These are phyloP conservation scores for Leishmania mexicana DNA, from an alignment of 208 protist species.

Conservation along the genomic window DNA sequence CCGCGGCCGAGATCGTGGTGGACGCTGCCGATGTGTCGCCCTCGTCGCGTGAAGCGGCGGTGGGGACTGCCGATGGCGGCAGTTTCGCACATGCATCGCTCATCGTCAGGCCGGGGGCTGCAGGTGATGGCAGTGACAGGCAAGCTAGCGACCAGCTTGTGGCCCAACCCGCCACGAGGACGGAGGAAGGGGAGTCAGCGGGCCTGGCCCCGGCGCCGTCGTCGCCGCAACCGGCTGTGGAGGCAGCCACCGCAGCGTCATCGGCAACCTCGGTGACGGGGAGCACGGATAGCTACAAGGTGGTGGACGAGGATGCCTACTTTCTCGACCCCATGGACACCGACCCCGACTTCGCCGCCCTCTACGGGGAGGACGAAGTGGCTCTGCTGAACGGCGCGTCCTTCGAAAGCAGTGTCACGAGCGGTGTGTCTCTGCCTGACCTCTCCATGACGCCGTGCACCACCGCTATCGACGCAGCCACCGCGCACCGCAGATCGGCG, in stretches of 20 bases:
- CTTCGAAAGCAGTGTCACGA: slow-evolving; percentile 46
- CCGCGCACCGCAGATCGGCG: background rate
- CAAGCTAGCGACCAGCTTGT: background rate
- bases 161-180: background rate
- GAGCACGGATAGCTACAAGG: slow-evolving; percentile 38
- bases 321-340: slow-evolving; percentile 50
- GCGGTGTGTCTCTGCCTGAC: slow-evolving; percentile 28
- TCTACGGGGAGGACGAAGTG: slow-evolving; percentile 29
- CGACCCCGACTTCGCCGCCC: slow-evolving; percentile 26
- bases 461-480: background rate
- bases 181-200: background rate
- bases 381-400: slow-evolving; percentile 32
- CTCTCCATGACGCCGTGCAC: background rate
- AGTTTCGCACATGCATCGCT: background rate
- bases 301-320: slow-evolving; percentile 44
- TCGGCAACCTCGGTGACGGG: slow-evolving; percentile 10
- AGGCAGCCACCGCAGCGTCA: slow-evolving; percentile 6
- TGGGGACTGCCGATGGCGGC: background rate
- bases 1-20: background rate
- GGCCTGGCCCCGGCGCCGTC: background rate
- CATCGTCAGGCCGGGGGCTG: background rate
- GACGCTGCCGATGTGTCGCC: background rate
- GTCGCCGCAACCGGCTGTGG: background rate
- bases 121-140: background rate
- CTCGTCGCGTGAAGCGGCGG: background rate